A percentile compares a stretch with the other conserved stretches of the same genome.
Conservation (phyloP, 129 eudicot species). For the Escallonia herrerae region DNA sequence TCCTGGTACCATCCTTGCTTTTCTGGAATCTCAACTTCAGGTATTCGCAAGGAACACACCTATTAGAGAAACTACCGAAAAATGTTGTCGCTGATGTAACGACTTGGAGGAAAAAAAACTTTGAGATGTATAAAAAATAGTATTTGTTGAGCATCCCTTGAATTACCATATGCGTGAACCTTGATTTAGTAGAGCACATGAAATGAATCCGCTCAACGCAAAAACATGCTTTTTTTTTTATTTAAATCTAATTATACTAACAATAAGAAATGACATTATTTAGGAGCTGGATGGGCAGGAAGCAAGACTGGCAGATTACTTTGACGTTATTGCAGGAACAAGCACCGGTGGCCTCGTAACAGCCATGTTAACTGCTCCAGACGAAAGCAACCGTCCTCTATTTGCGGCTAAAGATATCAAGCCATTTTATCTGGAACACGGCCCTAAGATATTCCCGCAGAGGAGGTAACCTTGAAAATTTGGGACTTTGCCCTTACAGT, state of each 20-base stretch:
- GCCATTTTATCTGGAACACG: conserved; percentile 44
- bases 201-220: too few species aligned
- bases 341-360: conserved; percentile 60
- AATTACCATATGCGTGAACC: too few species aligned
- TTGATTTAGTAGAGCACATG: too few species aligned
- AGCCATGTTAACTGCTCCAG: conserved; percentile 58
- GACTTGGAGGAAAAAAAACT: too few species aligned
- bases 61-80: too few species aligned
- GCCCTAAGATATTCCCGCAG: conserved; percentile 63
- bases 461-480: conserved; percentile 10
- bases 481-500: too few species aligned
- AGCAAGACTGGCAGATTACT: conserved; percentile 64
- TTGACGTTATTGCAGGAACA: conserved; percentile 59
- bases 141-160: too few species aligned
- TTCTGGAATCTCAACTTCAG: conserved; percentile 54
- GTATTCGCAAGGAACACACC: conserved; percentile 6
- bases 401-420: conserved; percentile 52
- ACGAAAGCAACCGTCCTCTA: conserved; percentile 44
- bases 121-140: too few species aligned
- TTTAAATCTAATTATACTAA: background rate
- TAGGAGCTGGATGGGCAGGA: conserved; percentile 55
- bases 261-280: background rate
- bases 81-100: too few species aligned
- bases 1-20: conserved; percentile 43
- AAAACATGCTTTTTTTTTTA: background rate